These are phyloP conservation scores for Ophiostoma australiae DNA, from an alignment of 2,329 filamentous ascomycete genomes.

Conservation along the genomic window DNA sequence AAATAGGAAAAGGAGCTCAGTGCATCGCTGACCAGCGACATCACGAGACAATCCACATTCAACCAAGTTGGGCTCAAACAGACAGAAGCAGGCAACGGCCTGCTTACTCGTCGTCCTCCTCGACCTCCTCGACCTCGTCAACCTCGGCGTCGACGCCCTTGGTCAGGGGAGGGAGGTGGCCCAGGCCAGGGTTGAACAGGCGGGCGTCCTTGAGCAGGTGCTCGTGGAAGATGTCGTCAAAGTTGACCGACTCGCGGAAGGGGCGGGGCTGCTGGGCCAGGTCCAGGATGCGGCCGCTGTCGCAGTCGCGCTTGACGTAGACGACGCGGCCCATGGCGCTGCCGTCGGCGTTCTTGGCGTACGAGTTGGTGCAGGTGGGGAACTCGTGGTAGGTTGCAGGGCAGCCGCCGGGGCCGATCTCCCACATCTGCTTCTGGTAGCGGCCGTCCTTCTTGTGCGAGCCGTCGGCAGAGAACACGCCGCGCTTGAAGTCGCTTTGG, in stretches of 20 bases:
- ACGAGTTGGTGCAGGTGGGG: slow-evolving; percentile 22
- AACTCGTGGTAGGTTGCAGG: slow-evolving; percentile 24
- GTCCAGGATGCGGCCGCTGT: slow-evolving; percentile 16
- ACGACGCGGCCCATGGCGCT: slow-evolving; percentile 17
- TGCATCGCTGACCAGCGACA: no score
- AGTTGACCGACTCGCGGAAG: slow-evolving; percentile 23
- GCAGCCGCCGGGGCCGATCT: slow-evolving; percentile 23
- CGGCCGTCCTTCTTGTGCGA: not conserved
- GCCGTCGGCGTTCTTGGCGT: not conserved
- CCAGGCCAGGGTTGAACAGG: slow-evolving; percentile 20
- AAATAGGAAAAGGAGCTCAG: no score
- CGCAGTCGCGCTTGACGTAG: slow-evolving; percentile 24
- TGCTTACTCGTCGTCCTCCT: not conserved
- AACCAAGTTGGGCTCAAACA: no score
- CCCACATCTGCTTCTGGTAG: slow-evolving; percentile 23
- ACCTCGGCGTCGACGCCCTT: not conserved
- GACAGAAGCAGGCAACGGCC: no score
- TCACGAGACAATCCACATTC: no score
- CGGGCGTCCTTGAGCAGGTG: slow-evolving; percentile 20
- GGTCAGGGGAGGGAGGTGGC: not conserved
- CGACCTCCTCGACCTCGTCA: not conserved
- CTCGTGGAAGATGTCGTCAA: slow-evolving; percentile 24
- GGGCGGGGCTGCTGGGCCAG: slow-evolving; percentile 19
- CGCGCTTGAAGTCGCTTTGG: slow-evolving; percentile 18
- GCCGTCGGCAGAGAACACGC: slow-evolving; percentile 1